phyloP scores from a whole-genome alignment of 2,329 filamentous ascomycete species.

The Blastomyces gilchristii region DNA sequence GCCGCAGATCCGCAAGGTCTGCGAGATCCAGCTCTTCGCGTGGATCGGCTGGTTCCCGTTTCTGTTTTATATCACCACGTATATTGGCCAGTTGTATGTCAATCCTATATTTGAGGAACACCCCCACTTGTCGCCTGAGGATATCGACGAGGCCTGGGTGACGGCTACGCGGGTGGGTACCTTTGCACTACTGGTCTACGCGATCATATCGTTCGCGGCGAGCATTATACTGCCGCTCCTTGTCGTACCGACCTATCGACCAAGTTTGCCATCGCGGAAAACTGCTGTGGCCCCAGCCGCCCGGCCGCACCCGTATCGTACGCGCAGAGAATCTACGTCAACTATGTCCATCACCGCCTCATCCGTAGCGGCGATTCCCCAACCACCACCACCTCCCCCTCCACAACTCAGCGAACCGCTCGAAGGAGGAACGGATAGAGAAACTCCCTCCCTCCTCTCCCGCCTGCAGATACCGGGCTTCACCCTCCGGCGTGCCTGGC shows the following conservation, averaged over 20 bases:
- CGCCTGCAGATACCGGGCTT: conserved; percentile 67
- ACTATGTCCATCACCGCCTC: conserved; percentile 24
- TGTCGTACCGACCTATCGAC: conserved; percentile 64
- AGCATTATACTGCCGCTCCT: conserved; percentile 80
- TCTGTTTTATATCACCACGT: conserved; percentile 89
- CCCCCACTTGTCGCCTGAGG: conserved; percentile 62
- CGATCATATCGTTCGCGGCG: conserved; percentile 68
- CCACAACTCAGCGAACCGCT: not conserved
- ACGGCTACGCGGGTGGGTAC: conserved; percentile 77
- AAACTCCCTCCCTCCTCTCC: conserved; percentile 39
- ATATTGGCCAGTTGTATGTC: conserved; percentile 85
- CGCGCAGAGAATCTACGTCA: conserved; percentile 25
- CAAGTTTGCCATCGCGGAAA: conserved; percentile 11
- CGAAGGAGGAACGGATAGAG: conserved; percentile 12
- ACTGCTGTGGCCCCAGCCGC: conserved; percentile 8
- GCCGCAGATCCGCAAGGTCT: conserved; percentile 71
- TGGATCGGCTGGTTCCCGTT: conserved; percentile 97
- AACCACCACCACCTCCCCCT: not conserved
- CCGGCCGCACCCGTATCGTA: conserved; percentile 17
- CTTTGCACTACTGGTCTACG: conserved; percentile 79
- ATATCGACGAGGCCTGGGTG: conserved; percentile 74
- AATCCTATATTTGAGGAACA: conserved; percentile 69
- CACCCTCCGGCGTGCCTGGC: conserved; percentile 80
- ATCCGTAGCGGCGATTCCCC: conserved; percentile 23
- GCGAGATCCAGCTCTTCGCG: conserved; percentile 69